Evolutionary conservation across 768 basidiomycete species (phyloP), one percentile per base, ranked within the genome.

Genomic region (Trametes coccinea): DNA sequence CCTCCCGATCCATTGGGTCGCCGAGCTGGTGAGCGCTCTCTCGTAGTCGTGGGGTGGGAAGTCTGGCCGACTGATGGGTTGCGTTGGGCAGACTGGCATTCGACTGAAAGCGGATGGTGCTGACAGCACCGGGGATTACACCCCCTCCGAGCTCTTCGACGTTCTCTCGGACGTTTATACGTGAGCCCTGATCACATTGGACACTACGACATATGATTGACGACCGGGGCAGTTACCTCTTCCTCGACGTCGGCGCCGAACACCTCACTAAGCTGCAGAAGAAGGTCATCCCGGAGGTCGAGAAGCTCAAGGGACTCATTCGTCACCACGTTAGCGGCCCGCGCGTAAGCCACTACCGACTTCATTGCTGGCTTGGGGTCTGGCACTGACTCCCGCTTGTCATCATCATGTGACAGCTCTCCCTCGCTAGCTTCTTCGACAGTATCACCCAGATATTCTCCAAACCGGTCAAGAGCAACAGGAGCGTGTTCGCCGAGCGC

Each of bases 121-220:
- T 2, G 70, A 80, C 13, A 76, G 78, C 27, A 67, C 77, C n/a
- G 90, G 87, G n/a, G 74, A 76, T 39, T 90, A 84, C 67, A 87
- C 87, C 2, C 79, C 86, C 34, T 66, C 74, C 45, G 82, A 90
- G 67, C 74, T 93, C 46, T 89, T 82, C 64, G 73, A 78, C 16
- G 85, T 86, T 41, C 80, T 92, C 7, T 78, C 82, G 29, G 86
- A 89, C 22, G 87, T 93, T 53, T 93, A 92, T 72, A 74, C 83
- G 86, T 90, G 60, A 65, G 85, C 74, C 5, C 16, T 37, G 2
- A n/a, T 33, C 9, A 10, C 22, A 16, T 9, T 56, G 4, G 33
- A 53, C 48, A 16, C 22, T 37, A 48, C 11, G 14, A 17, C n/a
- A 14, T 22, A 4, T 33, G 49, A 37, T 17, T 47, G n/a, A 59